phyloP scores from a whole-genome alignment of 176 grass and related monocot species.

The Coix lacrymajobi region DNA sequence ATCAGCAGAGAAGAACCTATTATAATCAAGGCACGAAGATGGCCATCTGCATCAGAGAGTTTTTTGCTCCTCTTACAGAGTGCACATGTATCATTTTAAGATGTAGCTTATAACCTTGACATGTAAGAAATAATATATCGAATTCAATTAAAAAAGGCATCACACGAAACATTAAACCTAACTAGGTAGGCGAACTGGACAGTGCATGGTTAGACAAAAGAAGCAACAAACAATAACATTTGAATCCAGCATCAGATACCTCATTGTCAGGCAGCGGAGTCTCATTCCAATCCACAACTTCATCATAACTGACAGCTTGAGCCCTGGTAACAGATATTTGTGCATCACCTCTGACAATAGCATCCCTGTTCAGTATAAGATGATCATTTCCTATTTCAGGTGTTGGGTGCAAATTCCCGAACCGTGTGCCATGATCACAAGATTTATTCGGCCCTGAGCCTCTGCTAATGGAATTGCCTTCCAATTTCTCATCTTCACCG shows the following conservation, averaged over 20 bases:
- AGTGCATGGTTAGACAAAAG: not conserved
- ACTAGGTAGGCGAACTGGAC: not conserved
- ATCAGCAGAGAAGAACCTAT: constrained; percentile 3
- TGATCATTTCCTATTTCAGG: constrained; percentile 22
- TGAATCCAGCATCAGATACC: constrained; percentile 1
- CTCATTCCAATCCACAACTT: constrained; percentile 45
- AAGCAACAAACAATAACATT: constrained; percentile 2
- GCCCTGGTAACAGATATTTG: constrained; percentile 5
- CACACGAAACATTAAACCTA: constrained; percentile 10
- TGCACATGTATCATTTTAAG: not conserved
- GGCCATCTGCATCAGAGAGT: not conserved
- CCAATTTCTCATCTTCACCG: constrained; percentile 35
- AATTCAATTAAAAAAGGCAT: not conserved
- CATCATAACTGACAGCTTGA: constrained; percentile 35
- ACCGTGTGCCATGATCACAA: not conserved
- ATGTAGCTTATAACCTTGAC: not conserved
- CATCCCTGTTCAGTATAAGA: not conserved
- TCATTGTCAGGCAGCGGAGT: constrained; percentile 9
- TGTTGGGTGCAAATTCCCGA: not conserved
- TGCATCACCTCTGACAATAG: constrained; percentile 11
- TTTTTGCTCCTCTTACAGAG: not conserved
- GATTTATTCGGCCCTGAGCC: constrained; percentile 21
- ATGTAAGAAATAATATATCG: not conserved
- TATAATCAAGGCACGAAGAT: constrained; percentile 2
- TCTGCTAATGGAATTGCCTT: constrained; percentile 20